These are phyloP conservation scores for Apophysomyces trapeziformis DNA, from an alignment of 371 early-diverging fungal genomes.

Conservation along the genomic window DNA sequence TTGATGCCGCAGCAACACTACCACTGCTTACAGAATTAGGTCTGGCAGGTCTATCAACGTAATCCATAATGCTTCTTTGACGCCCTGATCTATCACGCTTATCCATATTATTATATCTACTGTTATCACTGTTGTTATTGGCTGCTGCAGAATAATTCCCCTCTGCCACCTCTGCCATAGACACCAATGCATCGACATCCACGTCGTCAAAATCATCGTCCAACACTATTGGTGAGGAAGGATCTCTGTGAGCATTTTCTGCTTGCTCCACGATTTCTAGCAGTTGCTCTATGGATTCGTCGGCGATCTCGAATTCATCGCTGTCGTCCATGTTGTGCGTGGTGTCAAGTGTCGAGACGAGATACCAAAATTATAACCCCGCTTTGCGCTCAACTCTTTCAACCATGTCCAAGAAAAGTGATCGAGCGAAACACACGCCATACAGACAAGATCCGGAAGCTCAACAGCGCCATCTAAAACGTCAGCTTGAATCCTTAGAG, in stretches of 20 bases:
- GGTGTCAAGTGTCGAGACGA: not conserved
- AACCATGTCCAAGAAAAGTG: slow-evolving; percentile 21
- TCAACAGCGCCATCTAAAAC: slow-evolving; percentile 52
- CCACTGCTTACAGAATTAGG: not conserved
- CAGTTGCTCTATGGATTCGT: not conserved
- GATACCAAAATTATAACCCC: not conserved
- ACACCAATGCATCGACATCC: slow-evolving; percentile 17
- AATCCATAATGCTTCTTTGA: slow-evolving; percentile 1
- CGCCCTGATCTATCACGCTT: too few species aligned
- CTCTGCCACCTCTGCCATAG: slow-evolving; percentile 22
- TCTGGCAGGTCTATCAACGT: not conserved
- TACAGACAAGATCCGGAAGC: slow-evolving; percentile 41
- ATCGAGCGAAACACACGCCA: slow-evolving; percentile 27
- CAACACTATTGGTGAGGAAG: slow-evolving; percentile 1
- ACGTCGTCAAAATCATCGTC: slow-evolving; percentile 28
- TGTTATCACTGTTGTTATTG: not conserved
- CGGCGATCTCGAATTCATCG: slow-evolving; percentile 12
- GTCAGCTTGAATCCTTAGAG: slow-evolving; percentile 67
- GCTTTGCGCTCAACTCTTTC: not conserved
- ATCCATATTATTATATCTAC: not conserved
- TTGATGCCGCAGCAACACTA: slow-evolving; percentile 9
- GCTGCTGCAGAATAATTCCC: not conserved
- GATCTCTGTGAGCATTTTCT: not conserved
- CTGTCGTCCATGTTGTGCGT: slow-evolving; percentile 4
- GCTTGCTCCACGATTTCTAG: not conserved